Evolutionary conservation across 1,284 basidiomycete species (phyloP), one percentile per base, ranked within the genome.

Genomic region (Leccinum griseonigrum): DNA sequence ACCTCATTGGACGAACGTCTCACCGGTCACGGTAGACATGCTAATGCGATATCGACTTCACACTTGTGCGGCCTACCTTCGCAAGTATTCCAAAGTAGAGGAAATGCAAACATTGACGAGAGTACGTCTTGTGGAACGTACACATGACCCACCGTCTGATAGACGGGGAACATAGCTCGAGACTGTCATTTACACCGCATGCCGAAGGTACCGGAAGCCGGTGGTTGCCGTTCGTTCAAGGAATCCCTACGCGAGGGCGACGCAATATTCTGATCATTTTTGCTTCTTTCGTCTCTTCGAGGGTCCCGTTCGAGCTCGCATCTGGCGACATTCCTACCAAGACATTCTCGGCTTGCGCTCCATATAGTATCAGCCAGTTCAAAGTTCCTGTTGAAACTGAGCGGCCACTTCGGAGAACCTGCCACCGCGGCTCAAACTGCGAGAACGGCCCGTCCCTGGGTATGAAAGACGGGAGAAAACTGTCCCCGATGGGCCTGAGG

Each of bases 271-370:
- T 79, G 55, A 91, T 66, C 63, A 95, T 70, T 71, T 34, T 11
- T 13, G 7, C 14, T 16, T 7, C 36, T 16, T 38, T 81, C 13
- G 85, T 87, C 1, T 85, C 87, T 36, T 65, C 59, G 7, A 16
- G 65, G 32, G 22, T 22, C 22, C 22, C 22, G 22, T 22, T 22
- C 22, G 22, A 34, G 13, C 13, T 36, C 34, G 34, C 93, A 2
- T 85, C 88, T 76, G 95, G 89, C 0, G 95, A 95, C 66, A 97
- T 74, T 70, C 87, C 91, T 86, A 95, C 93, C 66, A 96, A 77
- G 58, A 97, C 94, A 71, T 91, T 95, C 80, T 97, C 95, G 10
- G 94, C 87, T 64, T 91, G 80, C 28, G 94, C 90, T 40, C 38
- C 8, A 40, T 7, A 13, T 40, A 16, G n/a, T n/a, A n/a, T n/a